Percentiles rank a stretch among this genome's conserved stretches.
Evolutionary conservation across 495 filamentous ascomycete species (phyloP).

Genomic region (Haplographium delicatum): DNA sequence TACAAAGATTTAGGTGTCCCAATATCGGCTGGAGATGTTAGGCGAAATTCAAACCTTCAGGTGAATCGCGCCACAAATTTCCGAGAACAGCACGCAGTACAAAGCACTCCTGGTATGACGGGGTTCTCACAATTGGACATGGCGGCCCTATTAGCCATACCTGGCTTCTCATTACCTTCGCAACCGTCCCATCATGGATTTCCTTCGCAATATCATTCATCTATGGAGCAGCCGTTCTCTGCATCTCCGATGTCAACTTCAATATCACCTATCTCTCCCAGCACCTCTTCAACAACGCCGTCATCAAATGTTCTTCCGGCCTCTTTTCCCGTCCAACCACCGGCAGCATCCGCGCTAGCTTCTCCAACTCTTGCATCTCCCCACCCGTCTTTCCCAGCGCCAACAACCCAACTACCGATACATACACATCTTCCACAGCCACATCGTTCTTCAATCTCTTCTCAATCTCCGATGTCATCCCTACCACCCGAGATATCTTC

Average conservation of each 20-base stretch:
- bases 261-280: constrained; percentile 26
- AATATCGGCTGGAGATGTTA: constrained; percentile 36
- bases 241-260: constrained; percentile 21
- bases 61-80: constrained; percentile 43
- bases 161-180: constrained; percentile 28
- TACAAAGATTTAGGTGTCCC: constrained; percentile 61
- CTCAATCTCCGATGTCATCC: constrained; percentile 6
- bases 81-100: constrained; percentile 30
- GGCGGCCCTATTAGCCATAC: constrained; percentile 40
- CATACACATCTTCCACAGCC: constrained; percentile 28
- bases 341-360: constrained; percentile 36
- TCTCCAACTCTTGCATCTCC: constrained; percentile 19
- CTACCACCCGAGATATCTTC: constrained; percentile 11
- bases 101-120: constrained; percentile 34
- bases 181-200: constrained; percentile 23
- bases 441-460: constrained; percentile 11
- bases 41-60: constrained; percentile 47
- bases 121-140: constrained; percentile 34
- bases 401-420: constrained; percentile 30
- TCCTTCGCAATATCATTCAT: constrained; percentile 13
- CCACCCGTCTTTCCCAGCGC: constrained; percentile 24
- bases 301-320: constrained; percentile 32
- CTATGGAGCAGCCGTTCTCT: constrained; percentile 18
- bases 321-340: constrained; percentile 35
- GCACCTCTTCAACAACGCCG: constrained; percentile 23